These are phyloP conservation scores for Kwoniella dendrophila DNA, from an alignment of 768 basidiomycete genomes.

Conservation along the genomic window DNA sequence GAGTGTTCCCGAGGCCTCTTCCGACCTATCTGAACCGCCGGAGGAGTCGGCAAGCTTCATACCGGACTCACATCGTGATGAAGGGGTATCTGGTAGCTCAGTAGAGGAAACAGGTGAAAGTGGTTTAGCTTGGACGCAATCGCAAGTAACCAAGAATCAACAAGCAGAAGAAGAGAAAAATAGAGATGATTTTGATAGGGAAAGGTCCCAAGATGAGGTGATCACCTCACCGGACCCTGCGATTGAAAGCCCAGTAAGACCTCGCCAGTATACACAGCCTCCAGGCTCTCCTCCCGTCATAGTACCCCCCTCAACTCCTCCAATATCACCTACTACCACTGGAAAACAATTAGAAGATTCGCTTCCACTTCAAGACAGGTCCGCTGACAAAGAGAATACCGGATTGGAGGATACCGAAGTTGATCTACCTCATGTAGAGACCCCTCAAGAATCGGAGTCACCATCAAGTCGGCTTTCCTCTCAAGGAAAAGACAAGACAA, in stretches of 20 bases:
- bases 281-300: background rate
- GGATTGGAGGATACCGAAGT: conserved; percentile 21
- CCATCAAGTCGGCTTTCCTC: background rate
- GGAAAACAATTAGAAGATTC: conserved; percentile 15
- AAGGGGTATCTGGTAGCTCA: conserved; percentile 1
- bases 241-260: background rate
- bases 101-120: conserved; percentile 20
- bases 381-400: background rate
- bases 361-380: too few relatives aligned
- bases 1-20: background rate
- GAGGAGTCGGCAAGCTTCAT: too few relatives aligned
- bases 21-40: too few relatives aligned
- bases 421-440: conserved; percentile 9
- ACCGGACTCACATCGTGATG: background rate
- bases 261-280: background rate
- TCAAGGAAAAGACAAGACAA: too few relatives aligned
- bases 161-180: background rate
- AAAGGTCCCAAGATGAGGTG: conserved; percentile 3
- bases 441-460: conserved; percentile 10
- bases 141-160: conserved; percentile 15
- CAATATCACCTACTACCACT: too few relatives aligned
- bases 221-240: conserved; percentile 14
- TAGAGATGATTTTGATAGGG: background rate
- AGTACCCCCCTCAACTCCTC: background rate
- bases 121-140: conserved; percentile 15